These are phyloP conservation scores for Penicillium brasilianum DNA, from an alignment of 2,329 filamentous ascomycete species.

Conservation along the genomic window DNA sequence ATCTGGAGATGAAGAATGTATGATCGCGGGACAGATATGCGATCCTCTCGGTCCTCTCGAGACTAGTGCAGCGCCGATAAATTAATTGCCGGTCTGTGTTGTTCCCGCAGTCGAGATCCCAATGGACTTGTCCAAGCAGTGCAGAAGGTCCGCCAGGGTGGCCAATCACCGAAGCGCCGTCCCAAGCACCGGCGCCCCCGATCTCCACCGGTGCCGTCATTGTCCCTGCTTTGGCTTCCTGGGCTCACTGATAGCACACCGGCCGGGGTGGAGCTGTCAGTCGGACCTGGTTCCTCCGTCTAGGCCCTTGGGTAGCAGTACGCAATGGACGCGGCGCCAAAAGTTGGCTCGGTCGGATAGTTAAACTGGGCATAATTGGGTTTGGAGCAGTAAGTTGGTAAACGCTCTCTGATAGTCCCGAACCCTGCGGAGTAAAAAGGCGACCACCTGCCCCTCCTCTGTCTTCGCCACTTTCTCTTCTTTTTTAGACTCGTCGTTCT, in stretches of 20 bases:
- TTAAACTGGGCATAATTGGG: no score
- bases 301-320: background rate
- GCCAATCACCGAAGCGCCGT: constrained; percentile 14
- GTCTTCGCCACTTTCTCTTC: constrained; percentile 8
- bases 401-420: background rate
- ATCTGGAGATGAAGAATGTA: background rate
- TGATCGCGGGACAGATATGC: background rate
- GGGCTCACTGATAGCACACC: background rate
- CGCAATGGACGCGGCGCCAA: background rate
- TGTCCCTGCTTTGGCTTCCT: constrained; percentile 8
- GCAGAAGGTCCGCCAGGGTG: no score
- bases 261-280: constrained; percentile 18
- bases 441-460: constrained; percentile 8
- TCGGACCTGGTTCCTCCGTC: constrained; percentile 7
- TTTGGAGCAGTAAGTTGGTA: constrained; percentile 3
- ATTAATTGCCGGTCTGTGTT: constrained; percentile 1
- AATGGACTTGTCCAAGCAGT: constrained; percentile 7
- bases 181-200: no score
- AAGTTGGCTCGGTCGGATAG: no score
- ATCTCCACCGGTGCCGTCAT: constrained; percentile 10
- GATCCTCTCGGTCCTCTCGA: background rate
- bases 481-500: background rate
- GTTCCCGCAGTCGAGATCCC: constrained; percentile 14
- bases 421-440: constrained; percentile 2
- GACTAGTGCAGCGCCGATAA: background rate